phyloP scores from a whole-genome alignment of 257 asterid species.

The Orobanche coerulescens region DNA sequence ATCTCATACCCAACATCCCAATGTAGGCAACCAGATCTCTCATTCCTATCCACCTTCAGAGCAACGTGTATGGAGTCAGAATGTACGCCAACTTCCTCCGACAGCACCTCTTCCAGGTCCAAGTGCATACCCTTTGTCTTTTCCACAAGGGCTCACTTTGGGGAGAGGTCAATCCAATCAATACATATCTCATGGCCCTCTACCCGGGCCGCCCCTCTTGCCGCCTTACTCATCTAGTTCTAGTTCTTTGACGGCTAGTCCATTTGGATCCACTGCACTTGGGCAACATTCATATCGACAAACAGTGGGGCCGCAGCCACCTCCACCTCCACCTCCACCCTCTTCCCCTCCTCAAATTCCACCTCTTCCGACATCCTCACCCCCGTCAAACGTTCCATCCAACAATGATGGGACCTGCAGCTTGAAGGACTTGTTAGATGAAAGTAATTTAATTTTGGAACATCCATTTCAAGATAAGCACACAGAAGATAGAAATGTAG shows the following conservation, averaged over 20 bases:
- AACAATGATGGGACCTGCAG: conserved; percentile 23
- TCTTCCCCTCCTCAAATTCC: conserved; percentile 49
- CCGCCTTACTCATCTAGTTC: conserved; percentile 31
- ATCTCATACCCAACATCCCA: conserved; percentile 35
- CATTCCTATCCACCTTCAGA: conserved; percentile 31
- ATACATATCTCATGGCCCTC: conserved; percentile 26
- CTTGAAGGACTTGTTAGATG: conserved; percentile 13
- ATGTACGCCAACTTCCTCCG: too few relatives aligned
- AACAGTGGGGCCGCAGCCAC: conserved; percentile 21
- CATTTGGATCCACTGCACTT: conserved; percentile 26
- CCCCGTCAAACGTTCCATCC: conserved; percentile 27
- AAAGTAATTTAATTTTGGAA: conserved; percentile 25
- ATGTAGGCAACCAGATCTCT: conserved; percentile 33
- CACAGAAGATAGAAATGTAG: conserved; percentile 24
- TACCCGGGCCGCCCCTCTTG: conserved; percentile 17
- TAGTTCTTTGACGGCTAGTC: conserved; percentile 27
- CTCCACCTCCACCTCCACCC: conserved; percentile 33
- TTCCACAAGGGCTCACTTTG: conserved; percentile 34
- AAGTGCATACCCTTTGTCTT: conserved; percentile 31
- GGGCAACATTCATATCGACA: conserved; percentile 29
- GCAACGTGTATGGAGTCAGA: conserved; percentile 43
- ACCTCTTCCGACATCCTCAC: conserved; percentile 49
- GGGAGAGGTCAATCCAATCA: conserved; percentile 40
- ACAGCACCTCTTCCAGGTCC: too few relatives aligned
- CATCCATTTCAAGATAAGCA: conserved; percentile 30